Conservation (phyloP, 176 grass and related monocot genomes). For the Aegilops speltoides region DNA sequence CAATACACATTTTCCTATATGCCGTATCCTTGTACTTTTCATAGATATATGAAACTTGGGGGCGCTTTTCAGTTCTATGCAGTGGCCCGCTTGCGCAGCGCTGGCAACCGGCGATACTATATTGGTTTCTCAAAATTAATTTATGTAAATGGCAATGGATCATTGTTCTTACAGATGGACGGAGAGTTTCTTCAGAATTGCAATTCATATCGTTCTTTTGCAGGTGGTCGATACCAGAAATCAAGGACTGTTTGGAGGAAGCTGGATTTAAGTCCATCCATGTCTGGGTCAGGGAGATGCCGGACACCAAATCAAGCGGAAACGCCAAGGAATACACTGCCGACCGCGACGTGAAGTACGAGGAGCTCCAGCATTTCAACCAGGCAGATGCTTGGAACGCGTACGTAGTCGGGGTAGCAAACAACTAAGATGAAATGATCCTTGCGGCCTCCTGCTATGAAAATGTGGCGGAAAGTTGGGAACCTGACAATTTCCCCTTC, state of each 20-base stretch:
- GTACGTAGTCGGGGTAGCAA: slow-evolving; percentile 78
- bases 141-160: not conserved
- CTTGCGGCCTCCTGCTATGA: not conserved
- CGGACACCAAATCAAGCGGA: slow-evolving; percentile 56
- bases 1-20: not conserved
- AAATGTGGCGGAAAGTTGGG: not conserved
- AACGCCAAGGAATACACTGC: slow-evolving; percentile 68
- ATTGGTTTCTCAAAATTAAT: not conserved
- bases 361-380: slow-evolving; percentile 63
- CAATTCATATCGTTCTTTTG: not conserved
- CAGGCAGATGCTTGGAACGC: slow-evolving; percentile 94
- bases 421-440: slow-evolving; percentile 20
- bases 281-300: slow-evolving; percentile 83
- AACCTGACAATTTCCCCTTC: not conserved
- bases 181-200: not conserved
- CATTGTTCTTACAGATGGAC: not conserved
- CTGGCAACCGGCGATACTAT: not conserved
- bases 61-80: not conserved
- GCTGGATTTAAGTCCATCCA: slow-evolving; percentile 72
- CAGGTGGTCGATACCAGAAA: slow-evolving; percentile 94
- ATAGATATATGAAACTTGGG: not conserved
- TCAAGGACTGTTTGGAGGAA: slow-evolving; percentile 92
- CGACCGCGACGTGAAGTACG: slow-evolving; percentile 69
- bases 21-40: slow-evolving; percentile 1
- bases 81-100: not conserved